Conservation (phyloP, 371 early-diverging fungal species). For the Haplosporangium sp. region DNA sequence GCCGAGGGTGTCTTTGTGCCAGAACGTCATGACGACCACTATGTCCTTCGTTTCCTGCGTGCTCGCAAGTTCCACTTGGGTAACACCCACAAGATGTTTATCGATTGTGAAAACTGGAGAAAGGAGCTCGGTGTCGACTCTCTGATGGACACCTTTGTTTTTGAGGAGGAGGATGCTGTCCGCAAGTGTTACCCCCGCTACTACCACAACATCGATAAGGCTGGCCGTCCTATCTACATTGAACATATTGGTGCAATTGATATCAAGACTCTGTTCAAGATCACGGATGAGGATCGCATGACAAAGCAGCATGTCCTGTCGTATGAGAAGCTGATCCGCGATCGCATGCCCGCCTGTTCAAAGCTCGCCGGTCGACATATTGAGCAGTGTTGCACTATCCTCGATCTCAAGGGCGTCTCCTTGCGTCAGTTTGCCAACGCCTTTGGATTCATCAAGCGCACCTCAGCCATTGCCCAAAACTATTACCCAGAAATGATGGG, state of each 20-base stretch:
- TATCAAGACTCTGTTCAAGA: conserved; percentile 65
- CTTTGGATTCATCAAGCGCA: conserved; percentile 66
- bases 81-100: conserved; percentile 73
- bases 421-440: conserved; percentile 68
- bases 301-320: conserved; percentile 73
- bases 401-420: conserved; percentile 77
- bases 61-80: conserved; percentile 75
- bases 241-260: conserved; percentile 73
- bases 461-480: conserved; percentile 76
- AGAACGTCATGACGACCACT: conserved; percentile 72
- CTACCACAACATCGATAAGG: conserved; percentile 81
- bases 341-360: conserved; percentile 72
- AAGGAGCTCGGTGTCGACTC: conserved; percentile 63
- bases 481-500: conserved; percentile 86
- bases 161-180: conserved; percentile 60
- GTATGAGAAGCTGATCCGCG: conserved; percentile 70
- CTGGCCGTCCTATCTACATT: conserved; percentile 79
- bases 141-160: conserved; percentile 58
- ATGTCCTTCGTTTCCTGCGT: conserved; percentile 76
- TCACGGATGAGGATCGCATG: conserved; percentile 72
- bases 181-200: conserved; percentile 72
- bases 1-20: conserved; percentile 60
- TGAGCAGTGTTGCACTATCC: conserved; percentile 76
- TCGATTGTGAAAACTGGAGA: conserved; percentile 72
- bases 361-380: conserved; percentile 63